A percentile compares a stretch with the other conserved stretches of the same genome.
phyloP scores from a whole-genome alignment of 1,284 basidiomycete species.

The Irpex lacteus region DNA sequence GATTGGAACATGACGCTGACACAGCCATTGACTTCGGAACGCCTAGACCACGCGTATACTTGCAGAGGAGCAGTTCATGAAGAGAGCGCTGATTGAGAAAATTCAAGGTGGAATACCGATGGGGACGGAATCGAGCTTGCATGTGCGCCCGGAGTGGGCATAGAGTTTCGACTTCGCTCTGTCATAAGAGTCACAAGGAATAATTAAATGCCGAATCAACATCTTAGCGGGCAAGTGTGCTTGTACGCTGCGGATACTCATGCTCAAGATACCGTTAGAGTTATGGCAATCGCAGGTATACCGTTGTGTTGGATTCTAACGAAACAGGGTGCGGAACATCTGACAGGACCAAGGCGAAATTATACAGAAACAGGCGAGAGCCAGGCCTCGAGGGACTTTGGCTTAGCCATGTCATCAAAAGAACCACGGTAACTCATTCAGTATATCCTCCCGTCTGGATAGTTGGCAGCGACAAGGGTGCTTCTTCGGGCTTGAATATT shows the following conservation, averaged over 20 bases:
- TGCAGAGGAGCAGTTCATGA: constrained; percentile 94
- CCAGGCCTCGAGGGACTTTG: no score
- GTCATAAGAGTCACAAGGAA: background rate
- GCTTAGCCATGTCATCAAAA: no score
- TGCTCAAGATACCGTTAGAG: no score
- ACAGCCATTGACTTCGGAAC: background rate
- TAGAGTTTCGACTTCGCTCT: constrained; percentile 4
- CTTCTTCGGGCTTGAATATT: background rate
- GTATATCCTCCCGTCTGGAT: background rate
- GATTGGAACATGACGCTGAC: background rate
- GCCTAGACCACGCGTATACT: constrained; percentile 79
- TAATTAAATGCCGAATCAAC: background rate
- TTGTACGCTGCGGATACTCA: background rate
- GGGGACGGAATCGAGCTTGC: constrained; percentile 27
- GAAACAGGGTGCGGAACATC: background rate
- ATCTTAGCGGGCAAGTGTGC: background rate
- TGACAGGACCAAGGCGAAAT: background rate
- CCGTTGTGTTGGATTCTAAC: no score
- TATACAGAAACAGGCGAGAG: no score
- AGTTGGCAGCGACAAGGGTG: background rate
- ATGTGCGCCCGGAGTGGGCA: constrained; percentile 20
- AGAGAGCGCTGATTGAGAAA: constrained; percentile 87
- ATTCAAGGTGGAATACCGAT: constrained; percentile 72
- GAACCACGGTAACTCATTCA: no score
- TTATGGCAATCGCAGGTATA: no score